Conservation (phyloP, 2,329 filamentous ascomycete species). For the Ampelomyces quisqualis region DNA sequence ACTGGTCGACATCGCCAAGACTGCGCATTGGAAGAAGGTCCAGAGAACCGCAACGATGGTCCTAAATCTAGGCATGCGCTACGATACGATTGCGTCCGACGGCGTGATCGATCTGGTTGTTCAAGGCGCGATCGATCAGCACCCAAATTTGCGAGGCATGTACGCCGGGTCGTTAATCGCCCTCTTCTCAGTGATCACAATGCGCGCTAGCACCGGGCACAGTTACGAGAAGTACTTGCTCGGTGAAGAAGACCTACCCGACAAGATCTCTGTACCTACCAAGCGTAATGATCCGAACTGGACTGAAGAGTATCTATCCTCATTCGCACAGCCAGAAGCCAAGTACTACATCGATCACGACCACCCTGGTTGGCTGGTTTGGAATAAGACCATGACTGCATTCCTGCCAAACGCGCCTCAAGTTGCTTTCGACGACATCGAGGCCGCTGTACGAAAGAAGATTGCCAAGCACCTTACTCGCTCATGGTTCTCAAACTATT, state of each 20-base stretch:
- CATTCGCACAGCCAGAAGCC: slow-evolving; percentile 74
- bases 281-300: slow-evolving; percentile 69
- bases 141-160: slow-evolving; percentile 78
- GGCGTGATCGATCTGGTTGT: slow-evolving; percentile 82
- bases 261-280: slow-evolving; percentile 73
- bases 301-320: slow-evolving; percentile 74
- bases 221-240: slow-evolving; percentile 83
- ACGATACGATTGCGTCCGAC: slow-evolving; percentile 79
- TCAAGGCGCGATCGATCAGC: slow-evolving; percentile 81
- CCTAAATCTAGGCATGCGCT: slow-evolving; percentile 86
- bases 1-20: slow-evolving; percentile 72
- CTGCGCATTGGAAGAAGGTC: slow-evolving; percentile 95
- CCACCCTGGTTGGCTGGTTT: slow-evolving; percentile 94
- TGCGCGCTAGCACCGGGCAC: slow-evolving; percentile 81
- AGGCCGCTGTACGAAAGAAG: slow-evolving; percentile 70
- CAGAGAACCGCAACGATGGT: slow-evolving; percentile 87
- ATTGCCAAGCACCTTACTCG: slow-evolving; percentile 79
- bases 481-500: slow-evolving; percentile 84
- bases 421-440: slow-evolving; percentile 78
- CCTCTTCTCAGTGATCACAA: slow-evolving; percentile 79
- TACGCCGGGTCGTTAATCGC: slow-evolving; percentile 79
- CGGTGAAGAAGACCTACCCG: slow-evolving; percentile 74
- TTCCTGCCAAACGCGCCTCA: slow-evolving; percentile 70
- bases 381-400: slow-evolving; percentile 83
- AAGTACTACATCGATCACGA: slow-evolving; percentile 91